A percentile compares a stretch with the other conserved stretches of the same genome.
These are phyloP conservation scores for Microascus cirrosus DNA, from an alignment of 2,329 filamentous ascomycete species.

Conservation along the genomic window DNA sequence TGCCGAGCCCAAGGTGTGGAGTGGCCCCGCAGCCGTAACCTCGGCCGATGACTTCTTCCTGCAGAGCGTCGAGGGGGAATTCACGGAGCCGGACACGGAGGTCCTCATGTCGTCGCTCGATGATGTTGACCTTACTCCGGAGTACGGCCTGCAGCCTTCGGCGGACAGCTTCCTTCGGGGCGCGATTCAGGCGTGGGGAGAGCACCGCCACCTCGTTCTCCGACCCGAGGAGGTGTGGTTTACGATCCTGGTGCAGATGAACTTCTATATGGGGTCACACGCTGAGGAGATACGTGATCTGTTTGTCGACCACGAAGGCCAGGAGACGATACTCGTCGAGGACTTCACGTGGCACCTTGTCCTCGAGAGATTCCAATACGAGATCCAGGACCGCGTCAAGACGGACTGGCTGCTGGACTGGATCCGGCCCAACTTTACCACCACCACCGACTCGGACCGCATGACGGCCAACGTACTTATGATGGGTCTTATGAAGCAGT, in stretches of 20 bases:
- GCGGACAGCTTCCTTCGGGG: conserved; percentile 28
- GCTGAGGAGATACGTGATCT: conserved; percentile 29
- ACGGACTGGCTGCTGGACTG: conserved; percentile 19
- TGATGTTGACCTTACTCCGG: neutral
- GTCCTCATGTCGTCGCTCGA: conserved; percentile 3
- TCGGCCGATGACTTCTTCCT: conserved; percentile 3
- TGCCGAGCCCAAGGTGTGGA: conserved; percentile 5
- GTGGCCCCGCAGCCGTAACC: conserved; percentile 1
- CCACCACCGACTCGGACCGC: conserved; percentile 10
- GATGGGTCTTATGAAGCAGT: conserved; percentile 30
- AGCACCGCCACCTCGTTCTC: conserved; percentile 36
- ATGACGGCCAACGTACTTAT: conserved; percentile 19
- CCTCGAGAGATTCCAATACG: conserved; percentile 5
- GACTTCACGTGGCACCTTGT: conserved; percentile 4
- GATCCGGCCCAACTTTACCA: conserved; percentile 30
- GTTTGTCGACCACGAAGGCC: conserved; percentile 33
- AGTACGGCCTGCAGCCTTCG: conserved; percentile 3
- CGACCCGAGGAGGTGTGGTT: conserved; percentile 46
- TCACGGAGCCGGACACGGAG: conserved; percentile 1
- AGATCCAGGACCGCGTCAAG: conserved; percentile 6
- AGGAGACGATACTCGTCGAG: conserved; percentile 22
- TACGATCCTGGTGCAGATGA: conserved; percentile 38
- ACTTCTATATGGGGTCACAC: conserved; percentile 35
- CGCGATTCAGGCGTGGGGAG: conserved; percentile 34
- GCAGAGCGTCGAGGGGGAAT: neutral